phyloP scores from a whole-genome alignment of 257 asterid genomes.

The Solanum chilense region DNA sequence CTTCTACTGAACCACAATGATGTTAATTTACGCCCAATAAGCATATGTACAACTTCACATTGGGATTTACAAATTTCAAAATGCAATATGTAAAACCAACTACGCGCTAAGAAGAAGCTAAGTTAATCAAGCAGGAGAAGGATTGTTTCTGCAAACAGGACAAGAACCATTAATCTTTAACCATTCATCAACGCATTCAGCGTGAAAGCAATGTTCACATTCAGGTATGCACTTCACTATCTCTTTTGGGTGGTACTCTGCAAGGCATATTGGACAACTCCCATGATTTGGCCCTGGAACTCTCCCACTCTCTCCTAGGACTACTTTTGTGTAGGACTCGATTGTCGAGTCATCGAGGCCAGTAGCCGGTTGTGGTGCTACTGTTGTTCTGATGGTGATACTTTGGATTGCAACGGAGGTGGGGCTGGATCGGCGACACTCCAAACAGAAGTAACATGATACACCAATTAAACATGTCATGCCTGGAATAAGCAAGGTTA shows the following conservation, averaged over 20 bases:
- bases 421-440: not conserved
- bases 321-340: conserved; percentile 55
- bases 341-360: conserved; percentile 71
- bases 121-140: conserved; percentile 14
- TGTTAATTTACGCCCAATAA: not conserved
- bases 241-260: conserved; percentile 61
- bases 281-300: conserved; percentile 48
- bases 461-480: conserved; percentile 4
- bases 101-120: not conserved
- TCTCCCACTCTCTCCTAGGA: conserved; percentile 60
- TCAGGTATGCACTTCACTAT: conserved; percentile 46
- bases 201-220: conserved; percentile 80
- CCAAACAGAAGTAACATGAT: conserved; percentile 11
- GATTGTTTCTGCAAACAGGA: conserved; percentile 72
- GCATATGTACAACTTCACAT: not conserved
- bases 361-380: conserved; percentile 7
- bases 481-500: conserved; percentile 21
- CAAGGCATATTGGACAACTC: conserved; percentile 66
- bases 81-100: not conserved
- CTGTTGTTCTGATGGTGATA: not conserved
- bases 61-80: not conserved
- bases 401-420: conserved; percentile 1
- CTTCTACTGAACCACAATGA: not conserved
- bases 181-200: conserved; percentile 82
- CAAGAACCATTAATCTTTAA: conserved; percentile 48